Evolutionary conservation across 805 yeast species (phyloP), one percentile per base, ranked within the genome.

Genomic region (Spathaspora boniae): DNA sequence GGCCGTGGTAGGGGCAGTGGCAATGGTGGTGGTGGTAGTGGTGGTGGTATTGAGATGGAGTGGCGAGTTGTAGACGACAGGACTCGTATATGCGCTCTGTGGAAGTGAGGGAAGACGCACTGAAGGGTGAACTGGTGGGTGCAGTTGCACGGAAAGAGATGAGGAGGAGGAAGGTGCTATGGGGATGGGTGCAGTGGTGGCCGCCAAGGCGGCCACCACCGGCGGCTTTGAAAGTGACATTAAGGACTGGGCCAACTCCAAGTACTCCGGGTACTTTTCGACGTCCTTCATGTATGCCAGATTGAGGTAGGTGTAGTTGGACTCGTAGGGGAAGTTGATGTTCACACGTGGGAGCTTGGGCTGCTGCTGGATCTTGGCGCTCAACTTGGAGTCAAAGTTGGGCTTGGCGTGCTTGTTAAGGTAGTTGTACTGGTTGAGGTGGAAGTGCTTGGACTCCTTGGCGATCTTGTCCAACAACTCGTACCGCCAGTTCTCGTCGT

Each of bases 251-350:
- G 76, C 75, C 41, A 70, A 58, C 41, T 70, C 72, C 39, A 74
- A 57, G 39, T 70, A 65, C 39, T 69, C 72, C 5, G 76, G 75
- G 42, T 70, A 70, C 41, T 56, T 50, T 35, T 70, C 70, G 30
- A 73, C 70, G 48, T 74, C 79, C 26, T 59, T 62, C 48, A 72
- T 52, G 45, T 72, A 74, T 2, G 78, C 73, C 33, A 64, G 49
- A 37, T 64, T 60, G 49, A 72, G 67, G 47, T 72, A 72, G 12
- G 75, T 67, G 48, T 74, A 73, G 45, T 74, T 72, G 17, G 71
- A 68, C 44, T 73, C 74, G 51, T 68, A 74, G 4, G 80, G 80
- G 47, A 72, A 74, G 48, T 73, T 69, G 38, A 66, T 61, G 32
- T 33, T 48, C 34, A 48, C 38, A 16, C 33, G 37, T 14, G 47